Evolutionary conservation across 768 basidiomycete genomes (phyloP), one percentile per base, ranked within the genome.

Genomic region (Cubamyces lactineus): DNA sequence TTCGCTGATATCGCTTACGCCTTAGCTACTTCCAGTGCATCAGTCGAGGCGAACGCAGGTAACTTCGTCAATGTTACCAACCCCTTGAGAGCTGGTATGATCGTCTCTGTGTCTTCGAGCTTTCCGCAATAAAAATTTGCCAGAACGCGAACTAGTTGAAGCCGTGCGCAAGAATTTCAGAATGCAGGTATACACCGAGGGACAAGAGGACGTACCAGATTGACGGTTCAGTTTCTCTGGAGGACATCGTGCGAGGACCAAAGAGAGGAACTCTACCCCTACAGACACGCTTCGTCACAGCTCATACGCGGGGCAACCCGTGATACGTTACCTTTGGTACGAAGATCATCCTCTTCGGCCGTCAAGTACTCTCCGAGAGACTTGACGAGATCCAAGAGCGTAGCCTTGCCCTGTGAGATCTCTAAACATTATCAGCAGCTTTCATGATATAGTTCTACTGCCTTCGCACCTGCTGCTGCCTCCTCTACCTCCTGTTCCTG

Each of bases 221-320:
- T 96, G 92, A 24, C 85, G 80, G 70, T 90, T 95, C 54, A 96
- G 76, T 64, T 80, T 84, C 28, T 83, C 80, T 7, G 76, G 74
- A 0, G 91, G 86, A 65, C 84, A 86, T 54, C 78, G 77, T 21
- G 74, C 78, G 42, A 98, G 76, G 11, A 96, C 82, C 16, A 84
- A 77, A 0, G 94, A 87, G 28, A 99, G 80, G 59, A 98, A 80
- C 47, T 87, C 88, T 19, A 98, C 86, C 38, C 96, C 97, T 99
- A 66, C 1, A n/a, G 48, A 19, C 6, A 38, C 21, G 11, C 43
- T 40, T 23, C n/a, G n/a, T 51, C 41, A 47, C 19, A 51, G 61
- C 45, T 16, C 16, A 45, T 38, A 45, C 21, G 19, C 57, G 34
- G 15, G 13, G 16, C 26, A 16, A 23, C 7, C 19, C 2, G 2